Percentiles rank a stretch among this genome's conserved stretches.
Conservation (phyloP, 2,329 filamentous ascomycete species). For the Hysterium pulicare region DNA sequence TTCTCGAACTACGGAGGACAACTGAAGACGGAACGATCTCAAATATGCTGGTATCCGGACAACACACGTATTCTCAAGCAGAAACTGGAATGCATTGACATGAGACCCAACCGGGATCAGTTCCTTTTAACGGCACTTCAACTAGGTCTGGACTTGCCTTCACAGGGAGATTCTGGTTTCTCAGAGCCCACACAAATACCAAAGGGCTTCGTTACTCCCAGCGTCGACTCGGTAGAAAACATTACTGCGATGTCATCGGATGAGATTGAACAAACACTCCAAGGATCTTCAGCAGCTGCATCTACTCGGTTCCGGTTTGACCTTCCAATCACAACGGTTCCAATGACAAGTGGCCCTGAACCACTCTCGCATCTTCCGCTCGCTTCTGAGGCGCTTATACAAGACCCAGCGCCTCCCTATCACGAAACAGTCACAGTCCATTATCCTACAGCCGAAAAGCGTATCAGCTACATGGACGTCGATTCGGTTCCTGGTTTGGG, state of each 20-base stretch:
- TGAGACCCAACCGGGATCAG: constrained; percentile 34
- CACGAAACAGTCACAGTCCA: constrained; percentile 23
- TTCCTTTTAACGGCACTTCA: constrained; percentile 35
- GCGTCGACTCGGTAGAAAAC: constrained; percentile 32
- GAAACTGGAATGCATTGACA: constrained; percentile 37
- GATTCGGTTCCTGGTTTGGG: constrained; percentile 13
- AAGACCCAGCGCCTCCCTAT: constrained; percentile 3
- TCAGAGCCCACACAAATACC: constrained; percentile 21
- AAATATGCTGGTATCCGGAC: constrained; percentile 37
- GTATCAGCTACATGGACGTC: constrained; percentile 39
- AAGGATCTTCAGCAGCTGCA: constrained; percentile 14
- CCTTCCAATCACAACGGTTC: neutral
- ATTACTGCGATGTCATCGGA: constrained; percentile 28
- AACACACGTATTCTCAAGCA: constrained; percentile 34
- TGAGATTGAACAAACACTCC: constrained; percentile 36
- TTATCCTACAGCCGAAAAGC: constrained; percentile 23
- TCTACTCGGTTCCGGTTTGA: neutral
- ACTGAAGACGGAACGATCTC: constrained; percentile 31
- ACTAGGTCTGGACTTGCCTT: constrained; percentile 30
- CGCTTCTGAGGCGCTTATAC: neutral
- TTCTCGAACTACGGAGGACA: constrained; percentile 29
- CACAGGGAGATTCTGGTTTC: constrained; percentile 20
- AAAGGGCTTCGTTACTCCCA: constrained; percentile 32
- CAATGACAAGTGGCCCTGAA: neutral
- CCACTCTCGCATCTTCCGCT: neutral